phyloP scores from a whole-genome alignment of 305 asterid species.

The Fraxinus nigra region DNA sequence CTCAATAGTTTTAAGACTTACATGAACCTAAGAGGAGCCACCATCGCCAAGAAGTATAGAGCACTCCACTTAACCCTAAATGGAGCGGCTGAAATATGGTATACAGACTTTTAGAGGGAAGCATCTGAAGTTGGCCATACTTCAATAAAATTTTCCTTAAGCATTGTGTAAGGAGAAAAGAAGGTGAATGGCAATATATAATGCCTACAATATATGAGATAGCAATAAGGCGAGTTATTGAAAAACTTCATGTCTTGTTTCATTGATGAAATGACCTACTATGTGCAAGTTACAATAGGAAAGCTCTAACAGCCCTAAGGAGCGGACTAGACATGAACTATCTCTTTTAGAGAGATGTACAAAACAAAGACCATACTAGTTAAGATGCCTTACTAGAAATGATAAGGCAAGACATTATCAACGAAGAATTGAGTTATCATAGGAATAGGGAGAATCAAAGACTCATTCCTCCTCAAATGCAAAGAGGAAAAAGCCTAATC shows the following conservation, averaged over 20 bases:
- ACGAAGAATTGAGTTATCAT: neutral
- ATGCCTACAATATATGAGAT: neutral
- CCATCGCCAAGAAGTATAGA: neutral
- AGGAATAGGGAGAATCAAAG: neutral
- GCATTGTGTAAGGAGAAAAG: neutral
- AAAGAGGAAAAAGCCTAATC: neutral
- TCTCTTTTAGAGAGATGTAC: neutral
- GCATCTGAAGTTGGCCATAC: neutral
- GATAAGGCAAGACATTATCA: neutral
- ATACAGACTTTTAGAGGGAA: neutral
- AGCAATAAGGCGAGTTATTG: neutral
- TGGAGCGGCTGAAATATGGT: neutral
- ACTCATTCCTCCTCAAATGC: neutral
- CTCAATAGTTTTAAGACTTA: neutral
- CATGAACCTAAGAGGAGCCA: neutral
- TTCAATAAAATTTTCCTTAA: neutral
- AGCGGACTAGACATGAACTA: neutral
- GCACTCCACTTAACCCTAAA: neutral
- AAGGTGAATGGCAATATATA: too few species aligned
- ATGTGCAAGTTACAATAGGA: neutral
- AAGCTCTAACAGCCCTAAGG: neutral
- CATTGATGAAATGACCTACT: neutral
- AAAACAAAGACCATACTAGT: neutral
- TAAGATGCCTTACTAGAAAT: neutral
- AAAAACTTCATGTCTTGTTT: neutral